Evolutionary conservation across 75 land plant species (phyloP), one percentile per base, ranked within the genome.

Genomic region (Pinus taeda): DNA sequence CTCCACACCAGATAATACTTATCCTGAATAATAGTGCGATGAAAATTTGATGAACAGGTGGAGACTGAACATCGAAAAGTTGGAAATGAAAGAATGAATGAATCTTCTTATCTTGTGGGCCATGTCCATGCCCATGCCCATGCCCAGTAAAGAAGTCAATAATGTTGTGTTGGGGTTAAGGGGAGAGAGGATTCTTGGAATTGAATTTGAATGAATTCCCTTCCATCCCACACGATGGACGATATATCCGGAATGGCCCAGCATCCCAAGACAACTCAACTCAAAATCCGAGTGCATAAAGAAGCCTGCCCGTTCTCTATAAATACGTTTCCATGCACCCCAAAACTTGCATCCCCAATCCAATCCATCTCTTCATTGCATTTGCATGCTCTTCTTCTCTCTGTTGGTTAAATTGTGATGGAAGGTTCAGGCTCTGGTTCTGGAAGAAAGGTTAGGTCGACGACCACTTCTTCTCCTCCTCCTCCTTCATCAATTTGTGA

Each of bases 351-450:
- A 37, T 37, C 53, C 45, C 39, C n/a, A 13, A 7, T 36, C 42
- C 55, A 65, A 20, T 37, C 42, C 15, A 69, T n/a, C 53, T 69
- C 72, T 4, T 69, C 42, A 39, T 69, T 42, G 53, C 72, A 69
- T 69, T 42, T 45, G 15, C 15, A 7, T 65, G 39, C 36, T 13
- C 2, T 17, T 33, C 15, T 15, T 37, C 9, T 69, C 21, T 3
- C n/a, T 39, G 21, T 69, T 42, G 2, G 49, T 15, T 33, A 53
- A 39, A 69, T 69, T 69, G 72, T 20, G 13, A 69, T 69, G 72
- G 72, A 69, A 69, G 71, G 71, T 42, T 69, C 71, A 69, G 71
- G 71, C 2, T 69, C 71, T 33, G 22, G 72, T n/a, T 20, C 45
- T 20, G 42, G 12, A 18, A 69, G 22, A 11, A 36, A 33, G 15